phyloP scores from a whole-genome alignment of 441 rosid species.

The Theobroma grandiflorum region DNA sequence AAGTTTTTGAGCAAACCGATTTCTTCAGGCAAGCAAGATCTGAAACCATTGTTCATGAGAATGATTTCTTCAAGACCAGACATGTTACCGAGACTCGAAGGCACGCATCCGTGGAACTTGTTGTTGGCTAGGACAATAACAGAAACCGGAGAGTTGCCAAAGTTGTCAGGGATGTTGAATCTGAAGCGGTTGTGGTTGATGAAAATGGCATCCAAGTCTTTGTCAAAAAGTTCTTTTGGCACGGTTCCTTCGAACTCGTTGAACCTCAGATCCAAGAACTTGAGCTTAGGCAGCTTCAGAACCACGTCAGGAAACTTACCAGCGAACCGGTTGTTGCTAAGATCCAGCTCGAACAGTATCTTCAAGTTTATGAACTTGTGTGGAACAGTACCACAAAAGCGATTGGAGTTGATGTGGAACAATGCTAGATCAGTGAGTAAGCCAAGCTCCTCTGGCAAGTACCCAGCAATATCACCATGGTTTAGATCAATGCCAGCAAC shows the following conservation, averaged over 20 bases:
- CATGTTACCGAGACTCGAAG: conserved; percentile 88
- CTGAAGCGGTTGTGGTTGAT: conserved; percentile 88
- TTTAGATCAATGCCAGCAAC: conserved; percentile 96
- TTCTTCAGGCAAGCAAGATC: conserved; percentile 83
- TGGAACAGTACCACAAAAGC: conserved; percentile 89
- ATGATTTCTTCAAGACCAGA: conserved; percentile 82
- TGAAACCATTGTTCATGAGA: conserved; percentile 75
- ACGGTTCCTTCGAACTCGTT: conserved; percentile 95
- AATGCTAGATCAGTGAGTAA: conserved; percentile 85
- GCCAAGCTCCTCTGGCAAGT: conserved; percentile 90
- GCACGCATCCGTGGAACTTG: conserved; percentile 86
- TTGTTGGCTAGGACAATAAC: conserved; percentile 88
- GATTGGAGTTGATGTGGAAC: conserved; percentile 89
- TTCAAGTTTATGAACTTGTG: conserved; percentile 60
- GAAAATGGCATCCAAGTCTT: conserved; percentile 84
- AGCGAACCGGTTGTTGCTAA: conserved; percentile 92
- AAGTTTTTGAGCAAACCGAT: conserved; percentile 70
- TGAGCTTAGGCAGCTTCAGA: conserved; percentile 67
- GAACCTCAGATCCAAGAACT: conserved; percentile 90
- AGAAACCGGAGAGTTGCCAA: conserved; percentile 94
- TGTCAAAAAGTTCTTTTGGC: conserved; percentile 78
- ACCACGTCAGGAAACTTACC: conserved; percentile 83
- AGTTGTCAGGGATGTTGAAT: conserved; percentile 79
- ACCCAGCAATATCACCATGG: conserved; percentile 92
- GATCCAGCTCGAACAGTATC: conserved; percentile 86